Percentiles rank a stretch among this genome's conserved stretches.
phyloP scores from a whole-genome alignment of 768 basidiomycete genomes.

The Holtermannia corniformis region DNA sequence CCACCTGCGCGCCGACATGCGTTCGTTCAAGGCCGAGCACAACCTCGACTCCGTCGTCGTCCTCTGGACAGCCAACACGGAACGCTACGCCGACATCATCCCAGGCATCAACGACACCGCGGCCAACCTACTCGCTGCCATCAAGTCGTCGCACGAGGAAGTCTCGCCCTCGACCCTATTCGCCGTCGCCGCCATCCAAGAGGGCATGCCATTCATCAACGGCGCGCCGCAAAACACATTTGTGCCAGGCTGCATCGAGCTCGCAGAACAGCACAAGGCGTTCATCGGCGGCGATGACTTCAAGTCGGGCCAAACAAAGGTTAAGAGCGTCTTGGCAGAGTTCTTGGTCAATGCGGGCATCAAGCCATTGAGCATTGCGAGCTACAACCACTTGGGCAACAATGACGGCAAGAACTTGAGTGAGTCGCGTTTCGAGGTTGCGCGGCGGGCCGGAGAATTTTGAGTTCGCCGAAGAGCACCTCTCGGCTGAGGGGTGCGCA shows the following conservation, averaged over 20 bases:
- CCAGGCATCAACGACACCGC: constrained; percentile 92
- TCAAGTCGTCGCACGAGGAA: constrained; percentile 77
- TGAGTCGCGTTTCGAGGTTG: too few species aligned
- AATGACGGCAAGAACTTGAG: constrained; percentile 91
- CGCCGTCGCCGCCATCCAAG: constrained; percentile 89
- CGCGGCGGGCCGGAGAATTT: too few species aligned
- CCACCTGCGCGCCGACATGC: constrained; percentile 84
- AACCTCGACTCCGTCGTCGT: constrained; percentile 78
- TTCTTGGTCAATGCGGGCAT: constrained; percentile 98
- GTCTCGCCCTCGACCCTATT: constrained; percentile 95
- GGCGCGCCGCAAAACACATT: constrained; percentile 99
- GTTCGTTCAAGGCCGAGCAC: constrained; percentile 76
- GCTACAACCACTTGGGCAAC: constrained; percentile 98
- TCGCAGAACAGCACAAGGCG: constrained; percentile 76
- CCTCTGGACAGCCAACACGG: constrained; percentile 98
- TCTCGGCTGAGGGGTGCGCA: too few species aligned
- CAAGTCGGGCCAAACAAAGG: constrained; percentile 84
- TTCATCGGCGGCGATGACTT: constrained; percentile 98
- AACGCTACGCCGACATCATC: constrained; percentile 91
- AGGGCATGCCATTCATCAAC: constrained; percentile 90
- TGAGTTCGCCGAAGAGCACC: too few species aligned
- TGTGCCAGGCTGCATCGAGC: constrained; percentile 84
- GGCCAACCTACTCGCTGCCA: constrained; percentile 69
- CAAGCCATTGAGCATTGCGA: constrained; percentile 92
- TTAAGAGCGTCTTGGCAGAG: constrained; percentile 94